These are phyloP conservation scores for Pseudocercospora musae DNA, from an alignment of 2,329 filamentous ascomycete genomes.

Conservation along the genomic window DNA sequence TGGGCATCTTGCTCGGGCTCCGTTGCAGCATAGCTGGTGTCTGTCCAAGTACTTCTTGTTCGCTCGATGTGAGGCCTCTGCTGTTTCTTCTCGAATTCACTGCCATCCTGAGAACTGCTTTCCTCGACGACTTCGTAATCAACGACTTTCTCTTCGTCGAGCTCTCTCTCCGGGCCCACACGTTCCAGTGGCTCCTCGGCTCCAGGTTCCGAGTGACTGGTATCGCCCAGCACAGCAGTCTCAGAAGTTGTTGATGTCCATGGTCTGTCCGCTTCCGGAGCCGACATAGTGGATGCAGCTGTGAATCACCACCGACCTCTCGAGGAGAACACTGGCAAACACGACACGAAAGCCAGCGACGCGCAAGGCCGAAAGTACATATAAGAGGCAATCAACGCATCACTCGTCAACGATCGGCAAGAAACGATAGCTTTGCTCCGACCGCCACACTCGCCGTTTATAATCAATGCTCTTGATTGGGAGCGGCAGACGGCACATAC, in stretches of 20 bases:
- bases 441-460: neutral
- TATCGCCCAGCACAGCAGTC: conserved; percentile 20
- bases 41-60: conserved; percentile 35
- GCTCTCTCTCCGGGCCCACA: conserved; percentile 36
- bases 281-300: conserved; percentile 16
- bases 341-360: neutral
- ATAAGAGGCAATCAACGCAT: neutral
- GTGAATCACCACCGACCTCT: neutral
- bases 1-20: conserved; percentile 18
- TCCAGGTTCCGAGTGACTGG: conserved; percentile 39
- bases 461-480: neutral
- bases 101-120: conserved; percentile 21
- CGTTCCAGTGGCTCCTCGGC: conserved; percentile 39
- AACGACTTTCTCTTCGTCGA: conserved; percentile 35
- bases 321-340: neutral
- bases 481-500: neutral
- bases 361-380: neutral
- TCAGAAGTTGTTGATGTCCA: conserved; percentile 15
- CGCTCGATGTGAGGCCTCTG: conserved; percentile 19
- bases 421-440: neutral
- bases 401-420: conserved; percentile 1
- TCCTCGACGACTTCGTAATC: conserved; percentile 30
- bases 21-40: conserved; percentile 31
- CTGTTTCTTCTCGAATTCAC: conserved; percentile 23
- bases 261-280: conserved; percentile 14